phyloP scores from a whole-genome alignment of 192 early-diverging fungal genomes.

The Coemansia sp. region DNA sequence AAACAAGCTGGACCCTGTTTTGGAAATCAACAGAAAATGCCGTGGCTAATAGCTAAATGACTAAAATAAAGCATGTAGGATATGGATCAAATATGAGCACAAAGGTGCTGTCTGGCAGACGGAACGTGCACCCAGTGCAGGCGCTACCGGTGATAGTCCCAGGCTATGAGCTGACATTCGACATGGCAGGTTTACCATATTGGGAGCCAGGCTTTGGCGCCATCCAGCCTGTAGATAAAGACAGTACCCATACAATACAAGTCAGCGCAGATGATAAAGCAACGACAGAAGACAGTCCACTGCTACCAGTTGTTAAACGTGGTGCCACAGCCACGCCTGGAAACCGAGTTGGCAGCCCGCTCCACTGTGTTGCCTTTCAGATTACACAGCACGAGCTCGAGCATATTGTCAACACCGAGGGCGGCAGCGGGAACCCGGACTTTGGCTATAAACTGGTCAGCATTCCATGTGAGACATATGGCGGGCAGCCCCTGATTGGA shows the following conservation, averaged over 20 bases:
- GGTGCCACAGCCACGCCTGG: neutral
- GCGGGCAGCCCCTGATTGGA: slow-evolving; percentile 18
- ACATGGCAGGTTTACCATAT: slow-evolving; percentile 47
- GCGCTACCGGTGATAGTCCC: slow-evolving; percentile 35
- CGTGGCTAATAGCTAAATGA: neutral
- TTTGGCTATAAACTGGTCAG: slow-evolving; percentile 43
- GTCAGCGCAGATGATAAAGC: neutral
- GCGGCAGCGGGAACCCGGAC: slow-evolving; percentile 44
- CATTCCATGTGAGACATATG: slow-evolving; percentile 33
- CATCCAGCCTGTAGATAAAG: slow-evolving; percentile 19
- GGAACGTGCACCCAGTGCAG: slow-evolving; percentile 39
- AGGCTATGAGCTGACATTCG: slow-evolving; percentile 48
- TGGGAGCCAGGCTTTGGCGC: slow-evolving; percentile 50
- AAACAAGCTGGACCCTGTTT: neutral
- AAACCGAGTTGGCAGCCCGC: slow-evolving; percentile 14
- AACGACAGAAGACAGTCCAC: neutral
- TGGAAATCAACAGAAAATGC: too few species aligned
- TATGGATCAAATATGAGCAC: slow-evolving; percentile 52
- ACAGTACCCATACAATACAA: neutral
- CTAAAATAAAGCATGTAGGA: slow-evolving; percentile 13
- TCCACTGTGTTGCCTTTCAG: slow-evolving; percentile 44
- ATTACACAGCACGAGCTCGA: slow-evolving; percentile 40
- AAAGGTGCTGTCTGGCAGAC: slow-evolving; percentile 48
- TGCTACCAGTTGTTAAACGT: neutral
- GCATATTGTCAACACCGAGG: slow-evolving; percentile 48